Evolutionary conservation across 257 asterid species (phyloP), one percentile per base, ranked within the genome.

Genomic region (Nicotiana noctiflora): DNA sequence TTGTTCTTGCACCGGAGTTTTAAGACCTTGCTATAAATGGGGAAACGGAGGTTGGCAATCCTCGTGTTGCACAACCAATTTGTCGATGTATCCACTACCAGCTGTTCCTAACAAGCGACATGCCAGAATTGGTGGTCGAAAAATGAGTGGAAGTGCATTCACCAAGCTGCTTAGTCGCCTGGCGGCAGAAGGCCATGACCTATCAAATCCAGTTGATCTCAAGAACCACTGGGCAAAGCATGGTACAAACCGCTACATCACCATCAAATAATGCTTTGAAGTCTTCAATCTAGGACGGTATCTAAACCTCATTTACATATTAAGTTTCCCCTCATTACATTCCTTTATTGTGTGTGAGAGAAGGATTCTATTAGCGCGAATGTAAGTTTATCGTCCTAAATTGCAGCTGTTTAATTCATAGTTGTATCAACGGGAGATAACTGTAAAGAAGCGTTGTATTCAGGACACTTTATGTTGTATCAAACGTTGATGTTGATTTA

Each of bases 21-120:
- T 88, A 15, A 89, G 98, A 89, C 92, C 98, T 4, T 96, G 99
- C 91, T 96, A 96, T 84, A 96, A 96, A 83, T 96, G 99, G 99
- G 99, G 99, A 14, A 93, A 90, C 25, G 99, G 99, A n/a, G 99
- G 99, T 21, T 96, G 99, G 99, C 99, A 96, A 29, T 96, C 99
- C 1, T 92, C 98, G 0, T 96, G 99, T 76, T 96, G 98, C 82
- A 96, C 99, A 0, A 96, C 90, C 59, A 96, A 89, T 80, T 60
- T 96, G 81, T 96, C 99, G 0, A 90, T 94, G 95, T 91, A 94
- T 82, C 98, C 98, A 0, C 89, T 96, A 62, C 99, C 99, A 1
- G 97, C 97, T 6, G 93, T 94, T 70, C 98, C 99, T 8, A 96
- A 96, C 81, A 96, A 94, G 82, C 90, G 99, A 14, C 99, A 94